phyloP scores from a whole-genome alignment of 192 early-diverging fungal genomes.

The Linderina pennispora region DNA sequence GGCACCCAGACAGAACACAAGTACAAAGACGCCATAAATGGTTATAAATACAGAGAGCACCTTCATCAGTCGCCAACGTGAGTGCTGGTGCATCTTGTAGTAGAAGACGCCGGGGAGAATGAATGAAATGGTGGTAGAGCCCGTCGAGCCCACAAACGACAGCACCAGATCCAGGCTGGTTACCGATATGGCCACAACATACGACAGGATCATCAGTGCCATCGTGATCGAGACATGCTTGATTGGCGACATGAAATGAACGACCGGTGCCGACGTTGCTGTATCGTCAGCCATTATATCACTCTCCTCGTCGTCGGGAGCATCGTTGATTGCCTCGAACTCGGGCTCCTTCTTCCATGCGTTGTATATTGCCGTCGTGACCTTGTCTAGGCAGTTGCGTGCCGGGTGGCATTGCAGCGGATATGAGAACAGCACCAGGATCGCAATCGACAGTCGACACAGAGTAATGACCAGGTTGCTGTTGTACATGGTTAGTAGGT shows the following conservation, averaged over 20 bases:
- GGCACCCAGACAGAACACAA: constrained; percentile 70
- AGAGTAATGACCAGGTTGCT: constrained; percentile 60
- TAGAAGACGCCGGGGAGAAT: constrained; percentile 94
- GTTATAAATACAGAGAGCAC: constrained; percentile 56
- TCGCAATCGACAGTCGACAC: constrained; percentile 82
- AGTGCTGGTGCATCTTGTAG: constrained; percentile 68
- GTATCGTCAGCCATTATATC: constrained; percentile 9
- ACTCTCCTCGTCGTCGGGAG: background rate
- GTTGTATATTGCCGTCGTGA: constrained; percentile 45
- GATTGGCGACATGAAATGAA: constrained; percentile 38
- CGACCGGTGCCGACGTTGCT: constrained; percentile 14
- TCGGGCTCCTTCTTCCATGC: constrained; percentile 27
- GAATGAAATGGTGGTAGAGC: constrained; percentile 92
- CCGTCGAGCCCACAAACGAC: constrained; percentile 93
- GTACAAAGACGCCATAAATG: constrained; percentile 67
- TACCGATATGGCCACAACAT: constrained; percentile 67
- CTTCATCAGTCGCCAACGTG: constrained; percentile 61
- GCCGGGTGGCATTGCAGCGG: constrained; percentile 93
- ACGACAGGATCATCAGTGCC: constrained; percentile 61
- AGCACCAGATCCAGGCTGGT: constrained; percentile 79
- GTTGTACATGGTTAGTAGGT: constrained; percentile 65
- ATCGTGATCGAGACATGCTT: constrained; percentile 62
- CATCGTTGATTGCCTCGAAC: constrained; percentile 20
- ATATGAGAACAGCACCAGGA: constrained; percentile 86
- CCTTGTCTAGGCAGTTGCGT: constrained; percentile 84